Evolutionary conservation across 805 yeast genomes (phyloP), one percentile per base, ranked within the genome.

Genomic region (Saturnispora hagleri): DNA sequence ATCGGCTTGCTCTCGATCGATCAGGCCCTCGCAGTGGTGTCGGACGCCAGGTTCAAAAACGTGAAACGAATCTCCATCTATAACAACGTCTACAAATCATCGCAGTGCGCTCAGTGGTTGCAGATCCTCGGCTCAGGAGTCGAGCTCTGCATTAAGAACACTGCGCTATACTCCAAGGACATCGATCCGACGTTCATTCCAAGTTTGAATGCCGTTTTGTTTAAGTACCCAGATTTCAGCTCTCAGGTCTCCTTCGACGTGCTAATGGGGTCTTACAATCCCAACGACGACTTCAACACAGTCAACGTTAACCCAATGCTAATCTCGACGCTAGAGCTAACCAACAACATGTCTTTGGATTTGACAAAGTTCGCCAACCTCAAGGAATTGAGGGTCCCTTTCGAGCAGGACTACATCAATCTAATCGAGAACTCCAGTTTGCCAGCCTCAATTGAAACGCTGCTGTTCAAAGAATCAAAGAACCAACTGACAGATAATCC

Each of bases 171-270:
- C 17, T 43, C 51, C 2, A 35, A 34, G 28, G 43, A 35, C n/a
- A 28, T 49, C 15, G 47, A 49, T 13, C 51, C 51, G 6, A 49
- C 47, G 3, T n/a, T 22, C n/a, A 49, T 49, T 5, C 36, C 43
- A 24, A n/a, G 34, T 4, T 49, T 49, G 24, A 36, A 43, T n/a
- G 35, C 15, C 3, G 35, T 28, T 6, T 35, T 49, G 10, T 17
- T 15, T 2, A 6, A 33, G 13, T 15, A 27, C 15, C 47, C 47
- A 5, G 15, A 49, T 17, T 49, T n/a, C 31, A 20, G 17, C 9
- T 28, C 41, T 2, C 47, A 35, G 15, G 33, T 49, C 10, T 18
- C 45, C 7, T 49, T 26, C 35, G 36, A 36, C 35, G 47, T 34
- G 12, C 24, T 49, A 9, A 43, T 49, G 43, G 47, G 47, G 13